Evolutionary conservation across 179 eudicot genomes (phyloP), one percentile per base, ranked within the genome.

Genomic region (Heliamphora pulchella): DNA sequence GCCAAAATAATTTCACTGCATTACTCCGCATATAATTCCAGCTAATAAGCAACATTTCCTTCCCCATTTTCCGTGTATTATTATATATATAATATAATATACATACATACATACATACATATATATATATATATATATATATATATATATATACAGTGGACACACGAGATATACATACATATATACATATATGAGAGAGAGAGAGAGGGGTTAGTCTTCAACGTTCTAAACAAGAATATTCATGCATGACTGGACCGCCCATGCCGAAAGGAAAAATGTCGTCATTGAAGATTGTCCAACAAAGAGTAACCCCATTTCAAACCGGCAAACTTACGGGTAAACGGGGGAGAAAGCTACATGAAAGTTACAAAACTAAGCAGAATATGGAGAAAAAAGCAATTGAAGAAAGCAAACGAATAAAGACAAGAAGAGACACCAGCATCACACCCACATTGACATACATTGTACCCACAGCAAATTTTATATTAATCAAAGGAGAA

Each of bases 311-410:
- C 54, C 69, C 64, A 39, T 62, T 78, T 68, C 65, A 54, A 78
- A 70, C 81, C 76, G 57, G 68, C 81, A 79, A n/a, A 46, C 14
- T 3, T 57, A 57, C 81, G 76, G 81, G 76, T 39, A 70, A 79
- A 44, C 51, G 14, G 54, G 75, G 67, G 13, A 46, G 57, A 79
- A 79, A 79, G 81, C 81, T 11, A 18, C 18, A 20, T 47, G 44
- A 53, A 1, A 54, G 7, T 43, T 18, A 55, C 55, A 69, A 78
- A 20, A 4, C 17, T 20, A 8, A 67, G 6, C 51, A 31, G 65
- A 55, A 31, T 18, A 11, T 10, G 3, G 18, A 48, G 63, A 3
- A 43, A 62, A 51, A 66, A 15, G 11, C 55, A 31, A 46, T 7
- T 18, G 46, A 9, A 67, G 75, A 41, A 31, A 31, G 46, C 6